Evolutionary conservation across 345 rosid species (phyloP).

Genomic region (Populus tremula): DNA sequence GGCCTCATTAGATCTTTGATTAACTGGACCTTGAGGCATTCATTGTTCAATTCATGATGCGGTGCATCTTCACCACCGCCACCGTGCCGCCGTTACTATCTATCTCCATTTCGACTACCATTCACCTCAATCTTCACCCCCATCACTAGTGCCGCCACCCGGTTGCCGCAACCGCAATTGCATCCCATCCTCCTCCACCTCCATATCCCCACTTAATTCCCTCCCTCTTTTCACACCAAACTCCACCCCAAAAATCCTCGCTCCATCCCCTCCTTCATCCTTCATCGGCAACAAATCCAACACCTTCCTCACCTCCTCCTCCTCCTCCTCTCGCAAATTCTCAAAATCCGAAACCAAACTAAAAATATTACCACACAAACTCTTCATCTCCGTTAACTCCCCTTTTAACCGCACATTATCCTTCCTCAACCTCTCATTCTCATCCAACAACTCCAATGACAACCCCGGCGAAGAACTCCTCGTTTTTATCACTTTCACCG

Average conservation of each 20-base stretch:
- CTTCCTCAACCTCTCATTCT: slow-evolving; percentile 45
- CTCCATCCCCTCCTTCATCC: slow-evolving; percentile 9
- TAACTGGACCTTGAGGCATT: no score
- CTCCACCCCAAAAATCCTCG: slow-evolving; percentile 22
- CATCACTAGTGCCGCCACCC: neutral
- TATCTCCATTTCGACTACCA: neutral
- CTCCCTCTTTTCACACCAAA: slow-evolving; percentile 23
- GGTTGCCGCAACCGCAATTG: slow-evolving; percentile 1
- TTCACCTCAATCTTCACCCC: slow-evolving; percentile 16
- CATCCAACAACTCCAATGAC: slow-evolving; percentile 30
- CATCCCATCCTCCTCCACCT: slow-evolving; percentile 1
- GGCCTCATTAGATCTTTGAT: neutral
- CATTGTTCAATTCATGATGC: neutral
- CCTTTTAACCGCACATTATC: slow-evolving; percentile 33
- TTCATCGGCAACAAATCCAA: slow-evolving; percentile 1
- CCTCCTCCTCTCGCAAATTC: neutral
- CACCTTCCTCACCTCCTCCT: neutral
- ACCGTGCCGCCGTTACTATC: neutral
- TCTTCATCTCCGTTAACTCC: slow-evolving; percentile 39
- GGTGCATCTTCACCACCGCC: neutral
- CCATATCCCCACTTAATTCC: neutral
- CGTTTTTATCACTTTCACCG: slow-evolving; percentile 31
- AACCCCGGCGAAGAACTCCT: slow-evolving; percentile 23
- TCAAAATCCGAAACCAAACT: slow-evolving; percentile 29
- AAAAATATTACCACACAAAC: slow-evolving; percentile 33